These are phyloP conservation scores for Chalciporus chontae DNA, from an alignment of 768 basidiomycete species.

Conservation along the genomic window DNA sequence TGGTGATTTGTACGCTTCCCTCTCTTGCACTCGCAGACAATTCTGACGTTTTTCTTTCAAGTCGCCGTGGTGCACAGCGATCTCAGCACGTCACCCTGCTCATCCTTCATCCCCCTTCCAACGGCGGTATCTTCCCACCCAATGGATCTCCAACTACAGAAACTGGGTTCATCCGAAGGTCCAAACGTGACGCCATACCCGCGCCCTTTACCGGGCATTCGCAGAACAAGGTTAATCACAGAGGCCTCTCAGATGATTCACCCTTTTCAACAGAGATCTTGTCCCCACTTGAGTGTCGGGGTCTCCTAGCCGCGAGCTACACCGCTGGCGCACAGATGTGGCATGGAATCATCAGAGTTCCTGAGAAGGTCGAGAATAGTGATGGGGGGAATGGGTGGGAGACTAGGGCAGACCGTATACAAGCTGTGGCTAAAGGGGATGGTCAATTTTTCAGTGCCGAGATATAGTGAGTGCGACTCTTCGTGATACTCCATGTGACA, in stretches of 20 bases:
- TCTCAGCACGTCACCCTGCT: slow-evolving; percentile 13
- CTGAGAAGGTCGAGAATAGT: slow-evolving; percentile 26
- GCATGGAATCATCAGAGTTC: slow-evolving; percentile 52
- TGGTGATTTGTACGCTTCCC: slow-evolving; percentile 55
- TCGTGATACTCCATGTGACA: neutral
- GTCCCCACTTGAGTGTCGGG: slow-evolving; percentile 40
- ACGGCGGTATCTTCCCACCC: slow-evolving; percentile 12
- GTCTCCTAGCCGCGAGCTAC: slow-evolving; percentile 41
- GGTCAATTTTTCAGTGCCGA: slow-evolving; percentile 40
- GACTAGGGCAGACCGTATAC: slow-evolving; percentile 21
- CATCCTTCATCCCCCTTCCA: slow-evolving; percentile 16
- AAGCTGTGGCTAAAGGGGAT: slow-evolving; percentile 20
- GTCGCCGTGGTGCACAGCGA: slow-evolving; percentile 43
- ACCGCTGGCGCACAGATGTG: slow-evolving; percentile 36
- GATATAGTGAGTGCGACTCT: slow-evolving; percentile 24
- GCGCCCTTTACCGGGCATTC: slow-evolving; percentile 13
- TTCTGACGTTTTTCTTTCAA: slow-evolving; percentile 21
- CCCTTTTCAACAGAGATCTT: slow-evolving; percentile 38
- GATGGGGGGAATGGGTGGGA: slow-evolving; percentile 25
- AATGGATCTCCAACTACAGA: slow-evolving; percentile 13
- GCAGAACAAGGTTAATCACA: slow-evolving; percentile 8
- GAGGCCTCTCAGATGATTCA: slow-evolving; percentile 9
- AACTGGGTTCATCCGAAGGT: slow-evolving; percentile 9
- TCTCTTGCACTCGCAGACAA: neutral
- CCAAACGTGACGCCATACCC: slow-evolving; percentile 12